phyloP scores from a whole-genome alignment of 2,329 filamentous ascomycete genomes.

The Penicillium sp. region DNA sequence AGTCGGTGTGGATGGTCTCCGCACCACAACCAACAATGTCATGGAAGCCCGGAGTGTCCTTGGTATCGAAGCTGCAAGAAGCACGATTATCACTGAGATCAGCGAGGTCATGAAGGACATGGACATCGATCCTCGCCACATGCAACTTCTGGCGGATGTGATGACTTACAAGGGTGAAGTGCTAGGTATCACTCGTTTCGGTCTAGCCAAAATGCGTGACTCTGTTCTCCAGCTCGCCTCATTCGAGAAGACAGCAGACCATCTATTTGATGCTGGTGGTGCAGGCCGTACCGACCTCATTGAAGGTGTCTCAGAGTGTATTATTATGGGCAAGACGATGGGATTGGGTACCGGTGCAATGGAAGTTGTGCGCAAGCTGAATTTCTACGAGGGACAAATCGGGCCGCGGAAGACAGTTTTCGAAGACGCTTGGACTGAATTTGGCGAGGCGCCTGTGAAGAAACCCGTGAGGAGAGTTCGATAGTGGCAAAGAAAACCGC shows the following conservation, averaged over 20 bases:
- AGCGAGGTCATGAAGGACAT: slow-evolving; percentile 87
- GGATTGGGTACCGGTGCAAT: slow-evolving; percentile 88
- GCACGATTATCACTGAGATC: slow-evolving; percentile 89
- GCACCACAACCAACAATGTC: slow-evolving; percentile 79
- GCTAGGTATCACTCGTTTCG: slow-evolving; percentile 93
- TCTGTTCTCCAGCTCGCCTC: slow-evolving; percentile 90
- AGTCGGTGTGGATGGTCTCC: slow-evolving; percentile 80
- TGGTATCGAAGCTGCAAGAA: slow-evolving; percentile 91
- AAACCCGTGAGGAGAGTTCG: slow-evolving; percentile 22
- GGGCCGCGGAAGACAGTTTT: slow-evolving; percentile 65
- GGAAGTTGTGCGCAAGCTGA: slow-evolving; percentile 79
- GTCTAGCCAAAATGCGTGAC: slow-evolving; percentile 94
- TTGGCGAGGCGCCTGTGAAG: slow-evolving; percentile 26
- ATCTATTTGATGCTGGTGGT: slow-evolving; percentile 92
- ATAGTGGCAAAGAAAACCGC: slow-evolving; percentile 12
- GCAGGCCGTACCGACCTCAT: slow-evolving; percentile 91
- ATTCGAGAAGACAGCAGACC: slow-evolving; percentile 98
- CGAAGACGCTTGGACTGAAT: slow-evolving; percentile 61
- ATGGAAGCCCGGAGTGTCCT: slow-evolving; percentile 87
- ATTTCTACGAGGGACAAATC: slow-evolving; percentile 65
- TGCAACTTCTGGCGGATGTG: slow-evolving; percentile 94
- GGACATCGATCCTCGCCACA: slow-evolving; percentile 95
- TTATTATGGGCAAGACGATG: slow-evolving; percentile 98
- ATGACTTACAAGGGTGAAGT: slow-evolving; percentile 99
- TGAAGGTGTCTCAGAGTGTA: slow-evolving; percentile 92